Base-by-base conservation (phyloP, 129 eudicot species). In the Rutidosis leptorrhynchoides region DNA sequence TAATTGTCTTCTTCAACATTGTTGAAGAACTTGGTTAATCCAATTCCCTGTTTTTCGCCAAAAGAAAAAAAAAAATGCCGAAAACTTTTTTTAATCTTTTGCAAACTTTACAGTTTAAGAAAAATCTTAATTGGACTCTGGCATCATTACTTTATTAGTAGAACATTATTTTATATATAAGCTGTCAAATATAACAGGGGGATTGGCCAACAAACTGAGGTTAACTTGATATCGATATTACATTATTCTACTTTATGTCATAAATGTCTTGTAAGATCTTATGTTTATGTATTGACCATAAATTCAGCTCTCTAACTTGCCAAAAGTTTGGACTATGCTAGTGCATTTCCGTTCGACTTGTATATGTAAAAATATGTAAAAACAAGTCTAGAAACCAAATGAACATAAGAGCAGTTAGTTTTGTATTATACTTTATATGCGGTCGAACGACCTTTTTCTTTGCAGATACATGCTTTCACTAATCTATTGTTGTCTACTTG, bases 381-480 rank as follows among this genome's bases (percentile, higher is more conserved):
- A 21, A 22, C 22, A 26, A 52, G 23, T 12, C 22, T 52, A 9
- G 20, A 52, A 52, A 52, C 58, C 3, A 52, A 52, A 45, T 67
- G 21, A 10, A 46, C 54, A 66, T 57, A 57, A 74, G 49, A 60
- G 70, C 70, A 68, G 80, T 67, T 68, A 75, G 64, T 60, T 42
- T 43, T 68, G 80, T 75, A 75, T 62, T 75, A 68, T 75, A 75
- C 5, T 46, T 61, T 75, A 75, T 75, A 75, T 60, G 72, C 66
- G 60, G 56, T 64, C 65, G 17, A 53, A 73, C 27, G 21, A 23
- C 29, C 58, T 69, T 75, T 68, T 21, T 63, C 70, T 32, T 75
- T 75, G 62, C 54, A 75, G 62, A 61, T 75, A 68, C 75, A 68
- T 60, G 64, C 55, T 75, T 75, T 60, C 58, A 22, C 74, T 75